Evolutionary conservation across 2,329 filamentous ascomycete species (phyloP), one percentile per base, ranked within the genome.

Genomic region (Hymenoscyphus scutula): DNA sequence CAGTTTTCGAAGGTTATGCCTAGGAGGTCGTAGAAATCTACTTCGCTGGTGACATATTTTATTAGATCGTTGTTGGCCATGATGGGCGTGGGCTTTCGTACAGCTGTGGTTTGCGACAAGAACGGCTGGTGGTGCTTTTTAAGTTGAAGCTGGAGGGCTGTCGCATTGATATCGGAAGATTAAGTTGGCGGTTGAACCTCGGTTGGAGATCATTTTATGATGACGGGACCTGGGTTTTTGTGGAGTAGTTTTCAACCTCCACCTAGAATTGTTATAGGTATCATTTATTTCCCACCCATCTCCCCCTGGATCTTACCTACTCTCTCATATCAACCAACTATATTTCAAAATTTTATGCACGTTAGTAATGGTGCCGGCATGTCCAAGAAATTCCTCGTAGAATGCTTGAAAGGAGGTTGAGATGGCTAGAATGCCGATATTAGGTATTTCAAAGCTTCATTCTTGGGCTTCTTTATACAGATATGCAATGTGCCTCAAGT

Each of bases 11-110:
- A 65, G 2, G 65, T 65, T 11, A 74, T 62, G n/a, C 72, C 72
- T 6, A 74, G 68, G 2, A 73, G 68, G 13, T 68, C 62, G 58
- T 74, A 75, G 64, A 75, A 75, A 53, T 75, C 73, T 7, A 73
- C 66, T 23, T 73, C 72, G 61, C 71, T 73, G 53, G 71, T 71
- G 6, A 67, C 65, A 69, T 72, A 74, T 67, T 73, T 71, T 27
- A 69, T 41, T 2, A 75, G 65, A 38, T 74, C 73, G 56, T 69
- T 69, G 66, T 70, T 71, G 25, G 72, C 60, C 73, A 75, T 75
- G 29, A 41, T 69, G 62, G 25, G n/a, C 41, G 41, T 23, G 13
- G 19, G 32, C 4, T 34, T 3, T 13, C 15, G 32, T 10, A 34
- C 3, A 34, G 32, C 2, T 48, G 41, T n/a, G 13, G 41, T 10